Evolutionary conservation across 345 rosid species (phyloP).

Genomic region (Psidium guajava): DNA sequence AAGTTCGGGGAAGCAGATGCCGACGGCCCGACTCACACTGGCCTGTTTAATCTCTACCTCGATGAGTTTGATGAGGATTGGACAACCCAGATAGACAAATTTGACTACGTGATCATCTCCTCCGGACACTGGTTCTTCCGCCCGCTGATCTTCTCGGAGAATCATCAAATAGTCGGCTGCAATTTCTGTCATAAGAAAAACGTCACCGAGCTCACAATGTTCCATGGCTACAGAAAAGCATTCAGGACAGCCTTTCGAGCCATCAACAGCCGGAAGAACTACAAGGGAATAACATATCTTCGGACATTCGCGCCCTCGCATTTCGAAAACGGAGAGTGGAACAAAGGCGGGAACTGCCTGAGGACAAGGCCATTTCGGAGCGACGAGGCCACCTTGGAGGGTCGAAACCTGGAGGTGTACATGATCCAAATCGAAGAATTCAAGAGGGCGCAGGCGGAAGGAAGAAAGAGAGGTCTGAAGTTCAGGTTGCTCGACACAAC

Average conservation of each 20-base stretch:
- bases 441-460: conserved; percentile 37
- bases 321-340: conserved; percentile 71
- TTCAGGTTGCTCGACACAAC: conserved; percentile 53
- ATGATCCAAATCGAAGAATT: conserved; percentile 61
- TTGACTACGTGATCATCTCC: conserved; percentile 51
- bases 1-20: conserved; percentile 24
- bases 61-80: conserved; percentile 48
- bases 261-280: conserved; percentile 30
- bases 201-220: conserved; percentile 44
- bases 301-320: conserved; percentile 72
- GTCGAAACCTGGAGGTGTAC: conserved; percentile 34
- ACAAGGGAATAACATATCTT: conserved; percentile 44
- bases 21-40: conserved; percentile 24
- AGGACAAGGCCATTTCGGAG: conserved; percentile 41
- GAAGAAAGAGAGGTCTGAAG: conserved; percentile 33
- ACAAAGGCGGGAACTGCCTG: conserved; percentile 61
- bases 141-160: conserved; percentile 41
- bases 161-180: conserved; percentile 35
- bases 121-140: conserved; percentile 82
- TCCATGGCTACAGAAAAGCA: conserved; percentile 51
- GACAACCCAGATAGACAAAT: conserved; percentile 42
- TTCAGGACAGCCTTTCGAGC: conserved; percentile 57
- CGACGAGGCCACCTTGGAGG: conserved; percentile 37
- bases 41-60: conserved; percentile 48
- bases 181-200: conserved; percentile 37